These are phyloP conservation scores for Penicillium sp. DNA, from an alignment of 2,329 filamentous ascomycete genomes.

Conservation along the genomic window DNA sequence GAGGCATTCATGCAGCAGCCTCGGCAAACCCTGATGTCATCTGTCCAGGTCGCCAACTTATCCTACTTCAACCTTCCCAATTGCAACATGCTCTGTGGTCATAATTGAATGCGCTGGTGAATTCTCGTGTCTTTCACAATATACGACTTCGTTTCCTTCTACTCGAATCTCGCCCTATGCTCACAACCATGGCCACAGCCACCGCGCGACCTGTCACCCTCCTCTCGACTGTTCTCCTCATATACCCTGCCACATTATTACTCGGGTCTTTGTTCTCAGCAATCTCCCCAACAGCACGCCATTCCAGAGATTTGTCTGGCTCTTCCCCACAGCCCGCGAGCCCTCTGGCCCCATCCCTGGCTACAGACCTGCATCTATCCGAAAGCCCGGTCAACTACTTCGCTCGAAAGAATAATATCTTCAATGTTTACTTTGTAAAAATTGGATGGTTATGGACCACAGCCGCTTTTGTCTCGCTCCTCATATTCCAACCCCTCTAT, in stretches of 20 bases:
- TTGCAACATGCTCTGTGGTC: slow-evolving; percentile 2
- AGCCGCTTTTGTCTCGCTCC: slow-evolving; percentile 66
- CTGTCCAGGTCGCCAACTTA: not conserved
- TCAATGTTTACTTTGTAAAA: slow-evolving; percentile 94
- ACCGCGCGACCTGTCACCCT: slow-evolving; percentile 12
- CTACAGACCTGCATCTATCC: slow-evolving; percentile 28
- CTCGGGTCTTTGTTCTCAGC: slow-evolving; percentile 78
- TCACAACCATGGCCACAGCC: slow-evolving; percentile 16
- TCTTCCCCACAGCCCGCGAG: slow-evolving; percentile 54
- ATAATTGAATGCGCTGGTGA: not conserved
- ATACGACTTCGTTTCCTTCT: not conserved
- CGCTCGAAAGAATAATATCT: slow-evolving; percentile 85
- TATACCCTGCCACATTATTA: slow-evolving; percentile 75
- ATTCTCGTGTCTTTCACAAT: not conserved
- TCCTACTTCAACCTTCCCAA: slow-evolving; percentile 5
- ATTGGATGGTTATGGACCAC: slow-evolving; percentile 92
- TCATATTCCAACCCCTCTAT: slow-evolving; percentile 62
- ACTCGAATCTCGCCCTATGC: not conserved
- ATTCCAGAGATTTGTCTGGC: slow-evolving; percentile 14
- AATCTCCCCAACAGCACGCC: slow-evolving; percentile 68
- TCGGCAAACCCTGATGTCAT: slow-evolving; percentile 12
- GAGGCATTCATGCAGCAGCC: slow-evolving; percentile 1
- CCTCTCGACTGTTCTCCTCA: slow-evolving; percentile 62
- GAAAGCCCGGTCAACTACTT: slow-evolving; percentile 64
- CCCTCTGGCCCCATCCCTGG: slow-evolving; percentile 35